Conservation (phyloP, 306 rosid genomes). For the Cyamopsis tetragonoloba region DNA sequence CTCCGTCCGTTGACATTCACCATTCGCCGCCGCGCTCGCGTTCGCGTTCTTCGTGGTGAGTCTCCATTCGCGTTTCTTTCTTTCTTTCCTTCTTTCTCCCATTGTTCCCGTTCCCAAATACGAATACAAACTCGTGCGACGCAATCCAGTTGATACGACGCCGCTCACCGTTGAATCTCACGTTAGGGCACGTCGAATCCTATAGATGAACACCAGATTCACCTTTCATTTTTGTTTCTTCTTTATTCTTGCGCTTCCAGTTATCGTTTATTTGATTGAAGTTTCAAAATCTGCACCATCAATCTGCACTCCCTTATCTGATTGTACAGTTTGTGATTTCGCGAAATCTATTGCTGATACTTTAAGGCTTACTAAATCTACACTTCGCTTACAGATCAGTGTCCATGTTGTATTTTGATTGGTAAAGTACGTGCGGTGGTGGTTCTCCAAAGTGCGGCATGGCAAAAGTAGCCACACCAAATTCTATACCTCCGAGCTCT, state of each 20-base stretch:
- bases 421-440: background rate
- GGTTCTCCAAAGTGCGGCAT: conserved; percentile 23
- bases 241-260: background rate
- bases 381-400: background rate
- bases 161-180: background rate
- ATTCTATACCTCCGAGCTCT: conserved; percentile 49
- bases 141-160: too few relatives aligned
- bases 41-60: too few relatives aligned
- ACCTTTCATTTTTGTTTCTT: background rate
- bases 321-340: background rate
- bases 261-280: background rate
- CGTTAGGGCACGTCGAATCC: background rate
- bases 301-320: background rate
- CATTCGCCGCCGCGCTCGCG: too few relatives aligned
- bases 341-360: background rate
- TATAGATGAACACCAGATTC: background rate
- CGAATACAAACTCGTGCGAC: too few relatives aligned
- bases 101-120: too few relatives aligned
- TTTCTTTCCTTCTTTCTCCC: too few relatives aligned
- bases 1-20: too few relatives aligned
- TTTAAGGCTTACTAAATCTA: background rate
- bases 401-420: conserved; percentile 10
- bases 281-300: background rate
- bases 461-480: conserved; percentile 62
- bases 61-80: too few relatives aligned